phyloP scores from a whole-genome alignment of 1,139 yeast species.

The Arxiozyma bovina region DNA sequence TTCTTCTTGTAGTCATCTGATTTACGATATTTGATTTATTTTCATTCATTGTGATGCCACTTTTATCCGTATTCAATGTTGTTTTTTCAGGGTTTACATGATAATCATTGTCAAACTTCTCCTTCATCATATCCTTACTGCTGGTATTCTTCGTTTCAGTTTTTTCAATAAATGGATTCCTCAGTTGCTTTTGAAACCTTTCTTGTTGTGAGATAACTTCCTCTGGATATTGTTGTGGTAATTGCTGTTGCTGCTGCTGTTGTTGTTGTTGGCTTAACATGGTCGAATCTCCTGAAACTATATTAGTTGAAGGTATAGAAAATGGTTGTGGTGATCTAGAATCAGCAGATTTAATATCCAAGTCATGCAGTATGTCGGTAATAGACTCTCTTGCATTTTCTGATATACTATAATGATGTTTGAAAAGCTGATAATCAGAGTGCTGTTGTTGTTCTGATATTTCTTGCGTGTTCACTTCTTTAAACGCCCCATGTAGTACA shows the following conservation, averaged over 20 bases:
- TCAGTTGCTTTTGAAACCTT: not conserved
- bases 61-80: not conserved
- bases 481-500: not conserved
- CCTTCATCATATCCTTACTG: not conserved
- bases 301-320: not conserved
- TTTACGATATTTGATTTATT: not conserved
- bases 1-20: conserved; percentile 15
- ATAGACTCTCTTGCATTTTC: conserved; percentile 19
- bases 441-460: not conserved
- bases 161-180: conserved; percentile 1
- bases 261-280: not conserved
- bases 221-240: not conserved
- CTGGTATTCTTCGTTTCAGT: not conserved
- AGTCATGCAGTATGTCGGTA: conserved; percentile 17
- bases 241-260: not conserved
- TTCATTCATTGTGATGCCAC: not conserved
- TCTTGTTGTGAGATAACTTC: conserved; percentile 1
- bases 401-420: conserved; percentile 23
- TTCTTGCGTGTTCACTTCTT: not conserved
- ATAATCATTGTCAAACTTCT: not conserved
- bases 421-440: conserved; percentile 19
- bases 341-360: conserved; percentile 7
- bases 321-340: not conserved
- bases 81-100: not conserved
- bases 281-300: not conserved